Base-by-base conservation (phyloP, 2,329 filamentous ascomycete species). In the Neonectria faginata region DNA sequence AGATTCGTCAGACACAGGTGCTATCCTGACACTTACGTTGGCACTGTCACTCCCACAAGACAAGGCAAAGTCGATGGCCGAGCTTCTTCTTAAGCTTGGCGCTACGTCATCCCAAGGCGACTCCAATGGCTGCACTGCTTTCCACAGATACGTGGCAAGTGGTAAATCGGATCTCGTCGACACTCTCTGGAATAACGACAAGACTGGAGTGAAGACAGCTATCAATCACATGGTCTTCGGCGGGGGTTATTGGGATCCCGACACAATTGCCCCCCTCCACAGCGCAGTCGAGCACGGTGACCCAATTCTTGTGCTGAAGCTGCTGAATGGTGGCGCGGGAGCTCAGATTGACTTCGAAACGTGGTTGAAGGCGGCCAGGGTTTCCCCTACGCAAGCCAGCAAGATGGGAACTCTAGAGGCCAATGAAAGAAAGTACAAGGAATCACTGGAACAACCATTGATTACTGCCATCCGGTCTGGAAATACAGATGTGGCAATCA, bases 101-200 rank as follows among this genome's bases (percentile, higher is more conserved):
- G 92, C 92, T 2, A 91, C 90, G 1, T 89, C 85, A 36, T 87
- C 90, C 0, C 92, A 96, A 76, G 92, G 89, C 0, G 92, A 95
- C 68, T 74, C 86, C 39, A 80, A 85, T 9, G 85, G 88, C 4
- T 80, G 84, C 31, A 94, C 92, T 2, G 88, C 86, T 0, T 83
- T 97, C 64, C 87, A 93, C 65, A 87, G 87, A 64, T 87, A 88
- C 59, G 84, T 91, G 1, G 80, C 84, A n/a, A 77, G 81, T 18
- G 81, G 84, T 3, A 83, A 85, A 29, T 64, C 70, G 5, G 79
- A 84, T 11, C 72, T 87, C 10, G 73, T 89, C 2, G 82, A 88
- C 42, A 70, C 79, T 1, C 75, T 90, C 2, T 78, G 83, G 58
- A 78, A 88, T 11, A 79, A 85, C 41, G 91, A 94, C 70, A 83